Evolutionary conservation across 331 rosid genomes (phyloP).

Genomic region (Stylosanthes scabra): DNA sequence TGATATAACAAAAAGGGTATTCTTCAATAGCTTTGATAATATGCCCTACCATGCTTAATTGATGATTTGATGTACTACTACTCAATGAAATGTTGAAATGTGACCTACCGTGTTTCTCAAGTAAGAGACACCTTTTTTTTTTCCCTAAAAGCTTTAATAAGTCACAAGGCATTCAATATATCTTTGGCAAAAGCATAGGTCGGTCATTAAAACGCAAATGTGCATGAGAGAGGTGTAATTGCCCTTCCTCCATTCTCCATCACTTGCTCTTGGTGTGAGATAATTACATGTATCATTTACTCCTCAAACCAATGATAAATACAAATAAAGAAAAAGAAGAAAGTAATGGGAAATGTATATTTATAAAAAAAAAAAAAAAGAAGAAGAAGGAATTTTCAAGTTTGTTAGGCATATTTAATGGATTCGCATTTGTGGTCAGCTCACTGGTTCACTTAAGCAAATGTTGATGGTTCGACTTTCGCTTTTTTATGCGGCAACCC

Average conservation of each 20-base stretch:
- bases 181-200: conserved; percentile 11
- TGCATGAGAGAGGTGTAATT: neutral
- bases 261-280: neutral
- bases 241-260: conserved; percentile 5
- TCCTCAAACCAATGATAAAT: neutral
- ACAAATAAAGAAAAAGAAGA: too few relatives aligned
- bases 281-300: conserved; percentile 4
- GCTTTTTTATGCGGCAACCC: too few relatives aligned
- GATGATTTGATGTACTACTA: neutral
- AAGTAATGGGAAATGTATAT: too few relatives aligned
- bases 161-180: conserved; percentile 3
- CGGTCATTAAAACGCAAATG: conserved; percentile 1
- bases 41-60: neutral
- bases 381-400: too few relatives aligned
- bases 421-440: too few relatives aligned
- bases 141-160: neutral
- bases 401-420: too few relatives aligned
- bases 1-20: neutral
- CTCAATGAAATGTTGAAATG: neutral
- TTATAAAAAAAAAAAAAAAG: too few relatives aligned
- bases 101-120: conserved; percentile 2
- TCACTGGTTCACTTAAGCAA: too few relatives aligned
- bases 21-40: neutral
- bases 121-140: conserved; percentile 1
- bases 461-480: too few relatives aligned